phyloP scores from a whole-genome alignment of 768 basidiomycete species.

The Suillus clintonianus region DNA sequence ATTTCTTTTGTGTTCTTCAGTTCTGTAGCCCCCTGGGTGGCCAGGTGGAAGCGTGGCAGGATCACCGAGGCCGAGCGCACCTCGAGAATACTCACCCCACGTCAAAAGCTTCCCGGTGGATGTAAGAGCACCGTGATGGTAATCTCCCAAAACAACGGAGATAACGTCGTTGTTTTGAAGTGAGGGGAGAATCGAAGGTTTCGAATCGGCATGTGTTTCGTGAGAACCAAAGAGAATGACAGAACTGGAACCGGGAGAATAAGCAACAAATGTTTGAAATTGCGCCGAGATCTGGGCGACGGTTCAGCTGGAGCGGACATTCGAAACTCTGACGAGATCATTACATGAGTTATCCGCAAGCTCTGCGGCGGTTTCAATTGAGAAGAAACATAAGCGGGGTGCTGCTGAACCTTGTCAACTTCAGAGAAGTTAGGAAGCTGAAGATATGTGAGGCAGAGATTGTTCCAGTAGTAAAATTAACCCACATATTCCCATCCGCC shows the following conservation, averaged over 20 bases:
- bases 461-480: conserved; percentile 4
- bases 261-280: conserved; percentile 79
- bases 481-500: conserved; percentile 76
- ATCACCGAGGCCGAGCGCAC: conserved; percentile 87
- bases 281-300: conserved; percentile 76
- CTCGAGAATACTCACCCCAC: conserved; percentile 76
- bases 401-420: conserved; percentile 46
- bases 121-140: conserved; percentile 88
- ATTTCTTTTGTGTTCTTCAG: conserved; percentile 35
- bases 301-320: conserved; percentile 5
- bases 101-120: conserved; percentile 73
- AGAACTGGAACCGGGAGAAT: conserved; percentile 71
- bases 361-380: conserved; percentile 41
- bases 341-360: conserved; percentile 80
- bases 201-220: conserved; percentile 41
- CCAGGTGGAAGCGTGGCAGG: conserved; percentile 55
- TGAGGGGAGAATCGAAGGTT: conserved; percentile 66
- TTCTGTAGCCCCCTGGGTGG: conserved; percentile 59
- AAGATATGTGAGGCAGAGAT: conserved; percentile 1
- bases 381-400: conserved; percentile 44
- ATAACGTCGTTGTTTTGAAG: conserved; percentile 81
- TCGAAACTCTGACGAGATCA: conserved; percentile 6
- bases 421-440: conserved; percentile 81
- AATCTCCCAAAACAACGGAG: conserved; percentile 89
- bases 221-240: conserved; percentile 71